phyloP scores from a whole-genome alignment of 192 early-diverging fungal species.

The Umbelopsis sp. region DNA sequence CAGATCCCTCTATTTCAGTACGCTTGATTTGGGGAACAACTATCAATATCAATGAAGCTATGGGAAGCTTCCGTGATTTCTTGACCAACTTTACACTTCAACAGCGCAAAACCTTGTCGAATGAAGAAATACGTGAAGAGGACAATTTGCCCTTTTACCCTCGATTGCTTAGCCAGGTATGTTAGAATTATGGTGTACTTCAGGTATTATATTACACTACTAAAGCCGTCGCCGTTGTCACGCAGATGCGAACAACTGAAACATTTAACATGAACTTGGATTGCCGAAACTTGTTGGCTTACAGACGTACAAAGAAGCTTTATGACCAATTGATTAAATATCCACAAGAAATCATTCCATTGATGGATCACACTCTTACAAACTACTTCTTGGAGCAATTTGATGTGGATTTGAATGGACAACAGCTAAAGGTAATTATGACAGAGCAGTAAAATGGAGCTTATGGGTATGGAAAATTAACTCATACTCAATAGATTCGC shows the following conservation, averaged over 20 bases:
- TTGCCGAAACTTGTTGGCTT: slow-evolving; percentile 78
- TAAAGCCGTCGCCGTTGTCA: background rate
- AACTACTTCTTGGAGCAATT: slow-evolving; percentile 72
- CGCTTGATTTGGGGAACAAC: slow-evolving; percentile 94
- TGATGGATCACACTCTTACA: slow-evolving; percentile 88
- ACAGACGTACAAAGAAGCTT: slow-evolving; percentile 65
- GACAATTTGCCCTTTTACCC: slow-evolving; percentile 79
- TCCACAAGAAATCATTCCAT: slow-evolving; percentile 93
- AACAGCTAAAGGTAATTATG: slow-evolving; percentile 57
- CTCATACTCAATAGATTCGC: slow-evolving; percentile 56
- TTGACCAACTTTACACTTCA: slow-evolving; percentile 68
- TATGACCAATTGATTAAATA: slow-evolving; percentile 90
- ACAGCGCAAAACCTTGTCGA: slow-evolving; percentile 50
- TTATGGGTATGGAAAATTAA: background rate
- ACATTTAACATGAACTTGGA: slow-evolving; percentile 86
- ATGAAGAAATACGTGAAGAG: slow-evolving; percentile 35
- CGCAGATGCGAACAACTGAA: slow-evolving; percentile 69
- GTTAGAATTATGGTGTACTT: background rate
- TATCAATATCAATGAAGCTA: slow-evolving; percentile 85
- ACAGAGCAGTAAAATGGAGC: too few species aligned
- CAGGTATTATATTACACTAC: too few species aligned
- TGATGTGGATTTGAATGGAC: slow-evolving; percentile 61
- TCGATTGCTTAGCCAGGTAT: slow-evolving; percentile 61
- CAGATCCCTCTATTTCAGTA: slow-evolving; percentile 42
- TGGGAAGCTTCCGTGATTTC: slow-evolving; percentile 80